Percentiles rank a stretch among this genome's conserved stretches.
These are phyloP conservation scores for Globisporangium echinulatum DNA, from an alignment of 352 stramenopile genomes.

Conservation along the genomic window DNA sequence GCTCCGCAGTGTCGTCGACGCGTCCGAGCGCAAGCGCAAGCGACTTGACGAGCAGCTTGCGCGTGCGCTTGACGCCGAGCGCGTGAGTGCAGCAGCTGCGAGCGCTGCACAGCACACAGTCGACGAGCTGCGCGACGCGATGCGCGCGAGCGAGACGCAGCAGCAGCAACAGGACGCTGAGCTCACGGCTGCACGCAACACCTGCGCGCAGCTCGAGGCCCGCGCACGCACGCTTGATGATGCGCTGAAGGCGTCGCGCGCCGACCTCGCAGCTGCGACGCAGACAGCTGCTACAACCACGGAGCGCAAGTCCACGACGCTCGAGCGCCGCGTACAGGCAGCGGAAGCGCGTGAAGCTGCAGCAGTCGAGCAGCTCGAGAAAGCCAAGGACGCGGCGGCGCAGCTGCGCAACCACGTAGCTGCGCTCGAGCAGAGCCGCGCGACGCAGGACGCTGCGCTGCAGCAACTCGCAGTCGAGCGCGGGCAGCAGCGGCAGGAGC, in stretches of 20 bases:
- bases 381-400: conserved; percentile 2
- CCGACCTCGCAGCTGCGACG: conserved; percentile 10
- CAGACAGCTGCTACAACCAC: conserved; percentile 10
- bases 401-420: conserved; percentile 22
- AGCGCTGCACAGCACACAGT: conserved; percentile 1
- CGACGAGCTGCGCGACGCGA: conserved; percentile 15
- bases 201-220: conserved; percentile 24
- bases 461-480: conserved; percentile 25
- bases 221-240: conserved; percentile 22
- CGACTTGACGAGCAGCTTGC: conserved; percentile 25
- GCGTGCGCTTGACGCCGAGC: conserved; percentile 11
- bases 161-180: conserved; percentile 26
- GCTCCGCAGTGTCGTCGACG: conserved; percentile 44
- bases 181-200: conserved; percentile 21
- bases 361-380: not conserved
- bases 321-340: not conserved
- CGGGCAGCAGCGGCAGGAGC: conserved; percentile 46
- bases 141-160: conserved; percentile 13
- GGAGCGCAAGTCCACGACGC: conserved; percentile 3
- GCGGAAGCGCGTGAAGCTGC: not conserved
- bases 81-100: conserved; percentile 8
- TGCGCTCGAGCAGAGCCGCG: conserved; percentile 15
- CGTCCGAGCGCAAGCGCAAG: conserved; percentile 27
- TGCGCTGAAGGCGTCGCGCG: conserved; percentile 19
- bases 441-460: not conserved